phyloP scores from a whole-genome alignment of 106 monocot species.

The Dendrobium catenatum region DNA sequence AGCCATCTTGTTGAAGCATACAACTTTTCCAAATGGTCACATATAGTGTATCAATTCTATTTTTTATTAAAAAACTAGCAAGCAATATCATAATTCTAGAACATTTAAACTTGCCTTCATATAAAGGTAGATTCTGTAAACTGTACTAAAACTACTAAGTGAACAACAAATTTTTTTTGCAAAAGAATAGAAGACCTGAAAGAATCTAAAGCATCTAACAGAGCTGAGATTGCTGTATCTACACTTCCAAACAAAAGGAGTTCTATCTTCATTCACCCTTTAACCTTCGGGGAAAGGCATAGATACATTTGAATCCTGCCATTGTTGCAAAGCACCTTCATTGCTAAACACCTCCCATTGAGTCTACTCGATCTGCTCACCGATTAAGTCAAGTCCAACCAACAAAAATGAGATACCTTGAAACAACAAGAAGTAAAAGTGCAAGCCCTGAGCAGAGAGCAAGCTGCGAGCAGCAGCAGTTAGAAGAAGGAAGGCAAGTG shows the following conservation, averaged over 20 bases:
- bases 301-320: not conserved
- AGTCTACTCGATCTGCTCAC: constrained; percentile 76
- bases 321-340: not conserved
- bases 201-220: constrained; percentile 1
- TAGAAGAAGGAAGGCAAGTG: constrained; percentile 72
- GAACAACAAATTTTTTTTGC: not conserved
- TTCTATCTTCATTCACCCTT: not conserved
- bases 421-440: constrained; percentile 93
- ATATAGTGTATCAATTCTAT: no score
- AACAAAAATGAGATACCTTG: constrained; percentile 88
- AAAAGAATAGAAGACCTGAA: constrained; percentile 4
- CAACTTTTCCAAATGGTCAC: no score
- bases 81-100: not conserved
- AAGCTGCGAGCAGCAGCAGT: constrained; percentile 72
- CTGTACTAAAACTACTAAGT: not conserved
- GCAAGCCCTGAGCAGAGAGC: constrained; percentile 93
- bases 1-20: no score
- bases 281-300: not conserved
- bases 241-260: constrained; percentile 10
- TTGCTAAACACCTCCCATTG: not conserved
- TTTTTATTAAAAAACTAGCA: not conserved
- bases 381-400: constrained; percentile 88
- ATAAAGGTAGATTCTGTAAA: not conserved
- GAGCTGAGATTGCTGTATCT: not conserved
- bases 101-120: not conserved